These are phyloP conservation scores for Colletotrichum truncatum DNA, from an alignment of 2,329 filamentous ascomycete species.

Conservation along the genomic window DNA sequence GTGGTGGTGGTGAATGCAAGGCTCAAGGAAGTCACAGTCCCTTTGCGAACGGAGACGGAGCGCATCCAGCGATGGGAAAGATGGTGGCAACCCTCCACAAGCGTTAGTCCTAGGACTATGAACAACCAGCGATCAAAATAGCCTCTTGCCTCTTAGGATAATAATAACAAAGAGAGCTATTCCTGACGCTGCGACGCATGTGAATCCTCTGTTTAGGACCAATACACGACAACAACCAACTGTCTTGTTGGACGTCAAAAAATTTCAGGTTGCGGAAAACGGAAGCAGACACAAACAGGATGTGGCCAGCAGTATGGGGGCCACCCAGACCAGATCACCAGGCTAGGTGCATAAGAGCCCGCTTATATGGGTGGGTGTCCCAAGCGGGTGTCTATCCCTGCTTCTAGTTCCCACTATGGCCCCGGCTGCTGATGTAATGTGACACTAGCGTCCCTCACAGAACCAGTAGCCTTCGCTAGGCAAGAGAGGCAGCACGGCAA, in stretches of 20 bases:
- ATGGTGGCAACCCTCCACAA: constrained; percentile 18
- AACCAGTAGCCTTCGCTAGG: constrained; percentile 11
- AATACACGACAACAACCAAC: background rate
- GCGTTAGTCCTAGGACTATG: background rate
- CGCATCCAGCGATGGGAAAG: constrained; percentile 24
- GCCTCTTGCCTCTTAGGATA: background rate
- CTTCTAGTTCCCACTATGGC: background rate
- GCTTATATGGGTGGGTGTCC: constrained; percentile 25
- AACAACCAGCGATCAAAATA: constrained; percentile 7
- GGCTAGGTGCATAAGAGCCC: constrained; percentile 31
- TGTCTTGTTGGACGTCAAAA: background rate
- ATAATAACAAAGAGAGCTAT: background rate
- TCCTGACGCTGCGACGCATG: constrained; percentile 4
- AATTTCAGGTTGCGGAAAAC: constrained; percentile 22
- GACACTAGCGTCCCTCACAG: constrained; percentile 10
- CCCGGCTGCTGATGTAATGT: constrained; percentile 28
- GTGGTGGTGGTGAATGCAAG: constrained; percentile 23
- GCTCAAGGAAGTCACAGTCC: constrained; percentile 28
- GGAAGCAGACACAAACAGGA: constrained; percentile 22
- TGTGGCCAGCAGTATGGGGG: constrained; percentile 24
- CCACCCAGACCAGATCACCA: constrained; percentile 25
- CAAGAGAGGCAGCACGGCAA: background rate
- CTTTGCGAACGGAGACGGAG: constrained; percentile 23
- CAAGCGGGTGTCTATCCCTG: constrained; percentile 24
- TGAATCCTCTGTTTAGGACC: background rate